Evolutionary conservation across 2,329 filamentous ascomycete species (phyloP).

Genomic region (Cytospora piceae): DNA sequence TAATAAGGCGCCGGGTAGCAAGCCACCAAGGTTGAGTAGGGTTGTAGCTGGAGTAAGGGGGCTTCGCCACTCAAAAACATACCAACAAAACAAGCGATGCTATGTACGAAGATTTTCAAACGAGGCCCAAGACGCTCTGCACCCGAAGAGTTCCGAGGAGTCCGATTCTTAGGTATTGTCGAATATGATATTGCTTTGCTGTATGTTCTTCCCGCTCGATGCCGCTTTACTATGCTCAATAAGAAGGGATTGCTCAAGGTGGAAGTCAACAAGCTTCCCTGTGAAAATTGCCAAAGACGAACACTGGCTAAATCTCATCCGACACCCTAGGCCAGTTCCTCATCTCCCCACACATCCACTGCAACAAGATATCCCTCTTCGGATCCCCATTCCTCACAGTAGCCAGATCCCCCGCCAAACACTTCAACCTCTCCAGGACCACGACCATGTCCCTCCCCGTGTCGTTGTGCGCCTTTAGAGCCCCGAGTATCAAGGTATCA

Average conservation of each 20-base stretch:
- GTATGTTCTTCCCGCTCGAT: neutral
- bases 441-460: neutral
- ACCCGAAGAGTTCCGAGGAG: neutral
- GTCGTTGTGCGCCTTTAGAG: neutral
- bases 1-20: neutral
- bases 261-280: neutral
- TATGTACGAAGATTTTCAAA: neutral
- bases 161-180: neutral
- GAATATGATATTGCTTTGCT: neutral
- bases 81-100: neutral
- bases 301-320: neutral
- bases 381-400: neutral
- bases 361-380: neutral
- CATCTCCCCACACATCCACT: neutral
- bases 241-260: too few relatives aligned
- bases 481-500: neutral
- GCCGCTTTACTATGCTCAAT: neutral
- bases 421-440: neutral
- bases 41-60: neutral
- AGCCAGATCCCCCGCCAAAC: neutral
- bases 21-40: neutral
- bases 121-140: neutral
- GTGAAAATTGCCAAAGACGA: neutral
- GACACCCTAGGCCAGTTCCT: neutral
- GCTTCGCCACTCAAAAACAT: neutral